Evolutionary conservation across 192 early-diverging fungal species (phyloP).

Genomic region (Gonapodya prolifera): DNA sequence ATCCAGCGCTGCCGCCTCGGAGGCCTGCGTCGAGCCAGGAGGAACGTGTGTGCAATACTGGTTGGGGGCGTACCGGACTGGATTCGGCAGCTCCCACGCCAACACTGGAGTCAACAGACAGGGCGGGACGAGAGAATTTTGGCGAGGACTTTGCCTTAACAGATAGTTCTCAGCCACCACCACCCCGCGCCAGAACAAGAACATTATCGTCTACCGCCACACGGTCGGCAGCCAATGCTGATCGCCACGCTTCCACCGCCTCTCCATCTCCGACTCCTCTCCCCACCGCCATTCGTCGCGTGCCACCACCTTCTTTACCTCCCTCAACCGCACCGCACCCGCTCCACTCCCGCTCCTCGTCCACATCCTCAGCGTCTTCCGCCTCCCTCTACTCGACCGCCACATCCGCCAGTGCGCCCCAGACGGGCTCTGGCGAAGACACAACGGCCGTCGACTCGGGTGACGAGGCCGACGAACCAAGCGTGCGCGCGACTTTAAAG

Average conservation of each 20-base stretch:
- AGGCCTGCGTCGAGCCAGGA: not conserved
- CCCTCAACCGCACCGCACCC: too few species aligned
- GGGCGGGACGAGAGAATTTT: too few species aligned
- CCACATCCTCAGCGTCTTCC: not conserved
- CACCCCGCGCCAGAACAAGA: not conserved
- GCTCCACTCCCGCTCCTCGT: too few species aligned
- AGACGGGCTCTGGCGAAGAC: not conserved
- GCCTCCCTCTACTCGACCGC: not conserved
- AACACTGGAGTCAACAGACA: too few species aligned
- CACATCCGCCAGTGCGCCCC: not conserved
- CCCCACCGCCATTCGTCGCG: not conserved
- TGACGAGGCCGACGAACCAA: not conserved
- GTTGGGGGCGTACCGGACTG: too few species aligned
- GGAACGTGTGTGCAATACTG: too few species aligned
- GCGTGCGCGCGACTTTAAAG: too few species aligned
- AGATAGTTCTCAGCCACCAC: not conserved
- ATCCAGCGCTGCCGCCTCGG: not conserved
- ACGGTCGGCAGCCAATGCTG: not conserved
- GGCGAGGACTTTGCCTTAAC: too few species aligned
- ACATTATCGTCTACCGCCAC: not conserved
- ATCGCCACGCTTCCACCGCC: not conserved
- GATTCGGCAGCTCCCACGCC: too few species aligned
- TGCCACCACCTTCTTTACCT: not conserved
- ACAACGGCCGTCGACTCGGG: not conserved
- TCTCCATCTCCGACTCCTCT: not conserved